Base-by-base conservation (phyloP, 108 stramenopile genomes). In the Nannochloropsis oceanica region DNA sequence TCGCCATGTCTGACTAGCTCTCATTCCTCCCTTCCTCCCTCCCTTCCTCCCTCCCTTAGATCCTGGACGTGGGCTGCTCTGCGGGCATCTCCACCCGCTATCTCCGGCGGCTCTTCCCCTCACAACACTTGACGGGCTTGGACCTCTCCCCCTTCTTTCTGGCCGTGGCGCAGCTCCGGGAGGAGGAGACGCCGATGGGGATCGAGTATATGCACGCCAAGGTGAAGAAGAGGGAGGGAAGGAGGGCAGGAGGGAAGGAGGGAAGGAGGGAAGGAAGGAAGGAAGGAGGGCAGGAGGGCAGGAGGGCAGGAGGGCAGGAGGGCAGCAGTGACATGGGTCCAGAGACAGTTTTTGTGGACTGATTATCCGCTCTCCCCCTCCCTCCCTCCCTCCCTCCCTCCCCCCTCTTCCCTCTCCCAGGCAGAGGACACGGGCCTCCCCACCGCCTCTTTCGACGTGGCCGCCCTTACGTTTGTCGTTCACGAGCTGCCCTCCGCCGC, bases 41-140 rank as follows among this genome's bases (percentile, higher is more conserved):
- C 59, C 59, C 59, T 73, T 8, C 59, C n/a, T 73, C 59, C 59
- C n/a, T 73, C 59, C 18, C 2, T 2, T 73, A 18, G 26, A 96
- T 91, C 8, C 96, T 96, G 88, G 97, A 99, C 34, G 80, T 79
- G 20, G 25, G 43, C 80, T 42, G 25, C 79, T 27, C 24, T 82
- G 81, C 73, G 59, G 42, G 50, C 82, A 90, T 99, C 97, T 2
- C 91, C 91, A 42, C 81, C 13, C 46, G 46, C 46, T 50, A 50
- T 14, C 46, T 50, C 46, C 46, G 46, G 12, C 46, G 46, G 46
- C 14, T 12, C 14, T 50, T 50, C 14, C 46, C 46, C 46, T 50
- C 46, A 12, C 46, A 50, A 50, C 14, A 12, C 46, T 13, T 50
- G 13, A 50, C 46, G 46, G 46, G 46, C 46, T 50, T 50, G 46